These are phyloP conservation scores for Mortierella sp. DNA, from an alignment of 371 early-diverging fungal species.

Conservation along the genomic window DNA sequence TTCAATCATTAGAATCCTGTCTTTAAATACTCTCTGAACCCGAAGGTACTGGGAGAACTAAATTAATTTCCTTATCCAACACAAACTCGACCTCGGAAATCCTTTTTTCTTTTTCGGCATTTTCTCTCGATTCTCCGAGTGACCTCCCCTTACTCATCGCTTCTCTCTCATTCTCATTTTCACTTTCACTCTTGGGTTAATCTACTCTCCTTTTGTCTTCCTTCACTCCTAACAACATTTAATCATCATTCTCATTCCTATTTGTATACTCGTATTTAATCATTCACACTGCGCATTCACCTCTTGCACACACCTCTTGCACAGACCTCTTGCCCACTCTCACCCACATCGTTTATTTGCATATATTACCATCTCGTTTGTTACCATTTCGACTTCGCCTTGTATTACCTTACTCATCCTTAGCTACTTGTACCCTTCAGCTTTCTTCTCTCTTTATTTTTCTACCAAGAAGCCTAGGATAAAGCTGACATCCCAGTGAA, in stretches of 20 bases:
- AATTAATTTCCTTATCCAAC: background rate
- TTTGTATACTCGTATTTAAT: background rate
- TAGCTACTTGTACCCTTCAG: background rate
- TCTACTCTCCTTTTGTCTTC: background rate
- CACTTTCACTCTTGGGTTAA: background rate
- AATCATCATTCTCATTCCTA: background rate
- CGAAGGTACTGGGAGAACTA: background rate
- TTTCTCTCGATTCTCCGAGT: conserved; percentile 2
- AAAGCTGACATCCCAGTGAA: too few relatives aligned
- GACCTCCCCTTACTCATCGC: background rate
- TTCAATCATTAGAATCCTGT: too few relatives aligned
- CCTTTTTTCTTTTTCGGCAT: background rate
- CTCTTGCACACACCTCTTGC: too few relatives aligned
- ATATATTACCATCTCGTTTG: too few relatives aligned
- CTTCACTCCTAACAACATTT: background rate
- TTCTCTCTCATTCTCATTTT: background rate
- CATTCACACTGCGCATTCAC: background rate
- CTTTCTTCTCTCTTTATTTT: background rate
- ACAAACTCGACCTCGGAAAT: background rate
- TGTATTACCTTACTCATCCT: background rate
- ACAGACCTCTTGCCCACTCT: too few relatives aligned
- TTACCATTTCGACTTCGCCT: background rate
- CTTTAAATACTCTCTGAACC: too few relatives aligned
- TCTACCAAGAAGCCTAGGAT: background rate
- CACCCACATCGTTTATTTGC: too few relatives aligned